Evolutionary conservation across 2,329 filamentous ascomycete genomes (phyloP).

Genomic region (Botrytis pseudocinerea): DNA sequence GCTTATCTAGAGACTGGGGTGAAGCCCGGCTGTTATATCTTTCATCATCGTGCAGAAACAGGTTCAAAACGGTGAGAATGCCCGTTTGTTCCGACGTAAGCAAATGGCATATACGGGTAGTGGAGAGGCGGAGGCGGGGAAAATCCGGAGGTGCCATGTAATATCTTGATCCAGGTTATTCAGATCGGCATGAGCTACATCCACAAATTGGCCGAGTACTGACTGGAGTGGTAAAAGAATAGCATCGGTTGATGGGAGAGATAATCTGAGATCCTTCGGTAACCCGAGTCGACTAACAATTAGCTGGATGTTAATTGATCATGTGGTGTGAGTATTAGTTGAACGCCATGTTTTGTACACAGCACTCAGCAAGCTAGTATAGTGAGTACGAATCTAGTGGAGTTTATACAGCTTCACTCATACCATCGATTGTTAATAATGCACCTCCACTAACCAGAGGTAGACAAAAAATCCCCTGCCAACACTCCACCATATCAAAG

Average conservation of each 20-base stretch:
- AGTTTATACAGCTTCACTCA: background rate
- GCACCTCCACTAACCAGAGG: background rate
- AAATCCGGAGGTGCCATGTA: background rate
- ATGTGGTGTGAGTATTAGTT: background rate
- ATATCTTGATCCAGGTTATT: background rate
- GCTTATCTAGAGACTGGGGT: background rate
- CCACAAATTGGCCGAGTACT: background rate
- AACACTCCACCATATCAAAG: background rate
- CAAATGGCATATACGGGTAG: background rate
- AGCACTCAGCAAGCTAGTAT: background rate
- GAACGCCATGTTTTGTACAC: background rate
- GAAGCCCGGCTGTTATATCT: background rate
- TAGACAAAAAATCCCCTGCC: background rate
- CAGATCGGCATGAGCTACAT: background rate
- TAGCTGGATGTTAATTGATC: background rate
- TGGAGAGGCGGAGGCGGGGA: slow-evolving; percentile 4
- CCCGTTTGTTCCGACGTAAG: background rate
- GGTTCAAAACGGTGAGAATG: background rate
- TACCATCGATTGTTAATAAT: background rate
- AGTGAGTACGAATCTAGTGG: background rate
- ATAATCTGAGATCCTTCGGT: background rate
- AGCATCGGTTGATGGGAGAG: background rate
- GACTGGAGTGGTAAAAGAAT: background rate
- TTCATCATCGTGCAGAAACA: slow-evolving; percentile 13
- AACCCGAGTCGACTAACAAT: background rate